Base-by-base conservation (phyloP, 805 yeast genomes). In the Candida pseudoglaebosa region DNA sequence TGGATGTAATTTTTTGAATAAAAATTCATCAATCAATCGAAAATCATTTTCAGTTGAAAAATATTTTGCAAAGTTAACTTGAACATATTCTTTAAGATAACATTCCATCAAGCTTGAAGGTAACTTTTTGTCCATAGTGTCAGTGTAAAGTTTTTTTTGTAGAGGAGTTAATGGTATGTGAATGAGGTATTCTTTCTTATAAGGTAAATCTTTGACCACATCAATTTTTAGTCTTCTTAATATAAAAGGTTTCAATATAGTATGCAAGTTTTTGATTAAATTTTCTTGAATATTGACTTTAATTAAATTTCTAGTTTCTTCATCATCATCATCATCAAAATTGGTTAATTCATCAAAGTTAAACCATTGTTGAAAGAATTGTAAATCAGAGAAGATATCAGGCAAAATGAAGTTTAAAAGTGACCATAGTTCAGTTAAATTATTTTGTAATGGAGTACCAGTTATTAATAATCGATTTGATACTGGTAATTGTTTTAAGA, bases 391-490 rank as follows among this genome's bases (percentile, higher is more conserved):
- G 57, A 91, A 91, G 20, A 93, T 84, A 51, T 89, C 96, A 0
- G 99, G 99, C 37, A 91, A 66, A 24, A 93, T 82, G 54, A 91
- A 91, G 56, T 93, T 93, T 39, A 91, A 68, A 41, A 93, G 65
- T 0, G 96, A 84, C 98, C 98, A 91, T 28, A 93, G 64, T 61
- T 93, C 98, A 38, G 83, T 76, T 41, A 91, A 65, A 53, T 90
- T 91, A 57, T 91, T 91, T 58, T 91, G 99, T 37, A 91, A 67
- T 0, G 99, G 98, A 0, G 99, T 91, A n/a, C 99, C 99, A 0
- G 99, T 91, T 10, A 91, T 64, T 19, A 91, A 65, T 34, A 91
- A 65, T 44, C 96, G 67, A 54, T 91, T 91, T 1, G 78, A 69
- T 1, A 84, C 80, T 12, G 74, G 66, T 28, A 87, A 70, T 45